Evolutionary conservation across 371 early-diverging fungal species (phyloP), one percentile per base, ranked within the genome.

Genomic region (Apophysomyces sp.): DNA sequence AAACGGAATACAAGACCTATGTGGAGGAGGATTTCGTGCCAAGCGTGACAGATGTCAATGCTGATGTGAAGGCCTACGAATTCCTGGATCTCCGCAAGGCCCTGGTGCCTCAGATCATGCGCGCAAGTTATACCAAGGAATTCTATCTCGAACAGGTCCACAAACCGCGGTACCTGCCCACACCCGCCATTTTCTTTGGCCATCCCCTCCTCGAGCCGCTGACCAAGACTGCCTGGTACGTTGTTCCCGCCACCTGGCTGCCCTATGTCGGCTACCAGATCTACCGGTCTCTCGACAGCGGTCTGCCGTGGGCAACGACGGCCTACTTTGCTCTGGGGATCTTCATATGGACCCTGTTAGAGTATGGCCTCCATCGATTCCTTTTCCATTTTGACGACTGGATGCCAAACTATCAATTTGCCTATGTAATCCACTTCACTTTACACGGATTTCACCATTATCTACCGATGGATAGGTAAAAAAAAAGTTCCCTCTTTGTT

Each of bases 391-490:
- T 95, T 54, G 97, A 97, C 66, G 87, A 88, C 4, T 64, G 83
- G 21, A 65, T 97, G 58, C 97, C 97, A 15, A 94, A 96, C 71
- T 82, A 88, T 62, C 89, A 86, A 32, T 61, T 82, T 16, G 86
- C 88, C 4, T 81, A 94, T 63, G 57, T 84, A 4, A 63, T 85
- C 0, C 97, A 97, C 69, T 97, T 97, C 62, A 60, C 89, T 64
- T 73, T 94, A 26, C 97, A 97, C 66, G 97, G 97, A 34, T 90
- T 97, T 31, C 97, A 97, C 78, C 97, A 97, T 75, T 96, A 86
- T 69, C 67, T 97, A 58, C 97, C 97, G 4, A 96, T 96, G 95
- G 97, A 96, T 67, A 85, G 85, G 88, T 89, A 74, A 59, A 31
- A 41, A 21, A 26, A 41, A 28, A 9, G 41, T 12, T 18, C n/a